Conservation (phyloP, 2,329 filamentous ascomycete species). For the Fusarium zealandicum region DNA sequence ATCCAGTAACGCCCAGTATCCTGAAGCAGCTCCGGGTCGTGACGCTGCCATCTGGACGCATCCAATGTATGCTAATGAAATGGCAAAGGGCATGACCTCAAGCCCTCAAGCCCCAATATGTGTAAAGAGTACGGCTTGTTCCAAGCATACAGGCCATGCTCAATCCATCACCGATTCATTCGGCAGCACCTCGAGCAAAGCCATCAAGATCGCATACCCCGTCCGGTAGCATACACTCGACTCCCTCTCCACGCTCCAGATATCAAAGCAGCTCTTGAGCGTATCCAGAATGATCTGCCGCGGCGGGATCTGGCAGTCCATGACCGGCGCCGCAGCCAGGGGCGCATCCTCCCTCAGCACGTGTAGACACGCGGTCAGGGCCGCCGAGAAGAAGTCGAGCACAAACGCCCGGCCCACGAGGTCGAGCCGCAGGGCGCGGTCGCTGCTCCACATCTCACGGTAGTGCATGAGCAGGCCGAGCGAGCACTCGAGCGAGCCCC, state of each 20-base stretch:
- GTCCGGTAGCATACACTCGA: conserved; percentile 48
- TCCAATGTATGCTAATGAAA: too few species aligned
- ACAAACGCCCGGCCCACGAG: conserved; percentile 46
- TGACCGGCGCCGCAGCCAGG: conserved; percentile 39
- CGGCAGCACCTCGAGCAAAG: conserved; percentile 41
- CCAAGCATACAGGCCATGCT: not conserved
- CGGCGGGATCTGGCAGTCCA: conserved; percentile 44
- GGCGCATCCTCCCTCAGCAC: conserved; percentile 47
- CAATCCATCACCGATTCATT: conserved; percentile 1
- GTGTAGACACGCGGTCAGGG: conserved; percentile 46
- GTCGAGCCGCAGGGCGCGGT: conserved; percentile 38
- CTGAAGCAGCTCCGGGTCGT: too few species aligned
- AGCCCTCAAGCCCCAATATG: too few species aligned
- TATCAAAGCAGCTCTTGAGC: conserved; percentile 45
- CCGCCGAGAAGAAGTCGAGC: conserved; percentile 48
- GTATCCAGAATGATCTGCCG: conserved; percentile 48
- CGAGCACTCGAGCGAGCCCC: conserved; percentile 49
- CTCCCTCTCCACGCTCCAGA: conserved; percentile 47
- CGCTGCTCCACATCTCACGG: conserved; percentile 46
- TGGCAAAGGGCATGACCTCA: too few species aligned
- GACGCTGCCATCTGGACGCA: too few species aligned
- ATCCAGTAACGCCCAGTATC: too few species aligned
- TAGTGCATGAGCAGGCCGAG: conserved; percentile 48
- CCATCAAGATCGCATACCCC: conserved; percentile 44
- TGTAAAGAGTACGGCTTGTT: too few species aligned